phyloP scores from a whole-genome alignment of 1,284 basidiomycete genomes.

The Puccinia hordei region DNA sequence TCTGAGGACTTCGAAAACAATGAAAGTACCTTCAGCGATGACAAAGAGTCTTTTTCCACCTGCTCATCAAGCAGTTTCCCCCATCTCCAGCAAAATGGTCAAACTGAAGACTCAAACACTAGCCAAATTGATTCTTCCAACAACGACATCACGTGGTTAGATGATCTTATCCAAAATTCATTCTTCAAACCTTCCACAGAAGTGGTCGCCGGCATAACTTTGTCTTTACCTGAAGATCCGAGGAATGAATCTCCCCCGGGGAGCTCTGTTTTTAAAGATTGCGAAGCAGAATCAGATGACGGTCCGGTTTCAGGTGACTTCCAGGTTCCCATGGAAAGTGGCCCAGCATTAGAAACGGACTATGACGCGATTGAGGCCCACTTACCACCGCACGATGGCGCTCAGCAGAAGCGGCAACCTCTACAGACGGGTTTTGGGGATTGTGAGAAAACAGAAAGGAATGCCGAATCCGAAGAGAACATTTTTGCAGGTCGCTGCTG shows the following conservation, averaged over 20 bases:
- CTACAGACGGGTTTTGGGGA: background rate
- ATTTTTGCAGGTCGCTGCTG: conserved; percentile 54
- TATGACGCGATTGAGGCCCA: background rate
- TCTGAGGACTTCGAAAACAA: background rate
- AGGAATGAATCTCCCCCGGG: background rate
- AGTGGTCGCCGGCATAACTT: too few species aligned
- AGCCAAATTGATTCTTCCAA: background rate
- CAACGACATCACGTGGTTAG: background rate
- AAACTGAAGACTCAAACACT: background rate
- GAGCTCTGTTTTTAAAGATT: background rate
- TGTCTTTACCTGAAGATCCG: too few species aligned
- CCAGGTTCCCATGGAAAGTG: background rate
- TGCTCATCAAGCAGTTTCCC: background rate
- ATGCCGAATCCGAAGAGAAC: background rate
- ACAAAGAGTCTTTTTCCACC: background rate
- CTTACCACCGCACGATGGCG: background rate
- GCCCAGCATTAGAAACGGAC: too few species aligned
- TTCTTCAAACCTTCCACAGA: background rate
- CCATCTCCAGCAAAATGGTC: background rate
- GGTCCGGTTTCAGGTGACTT: background rate
- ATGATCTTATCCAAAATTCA: background rate
- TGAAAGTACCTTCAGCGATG: background rate
- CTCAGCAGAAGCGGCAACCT: background rate
- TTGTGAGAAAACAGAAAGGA: background rate
- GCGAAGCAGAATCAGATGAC: background rate